phyloP scores from a whole-genome alignment of 1,284 basidiomycete genomes.

The Cutaneotrichosporon sp. region DNA sequence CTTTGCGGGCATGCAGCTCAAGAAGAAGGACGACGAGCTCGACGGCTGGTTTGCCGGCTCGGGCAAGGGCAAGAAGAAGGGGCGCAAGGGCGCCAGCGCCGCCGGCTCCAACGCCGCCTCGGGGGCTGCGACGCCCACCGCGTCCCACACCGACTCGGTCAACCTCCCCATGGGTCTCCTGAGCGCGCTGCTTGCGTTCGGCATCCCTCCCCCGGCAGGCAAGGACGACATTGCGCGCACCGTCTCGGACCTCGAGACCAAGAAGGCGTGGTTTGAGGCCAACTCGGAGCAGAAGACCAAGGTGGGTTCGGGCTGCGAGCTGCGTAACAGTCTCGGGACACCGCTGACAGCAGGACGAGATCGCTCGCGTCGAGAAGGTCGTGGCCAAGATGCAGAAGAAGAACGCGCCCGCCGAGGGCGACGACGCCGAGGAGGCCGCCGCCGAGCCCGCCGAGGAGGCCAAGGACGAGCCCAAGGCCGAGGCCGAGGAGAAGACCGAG shows the following conservation, averaged over 20 bases:
- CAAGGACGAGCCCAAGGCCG: not conserved
- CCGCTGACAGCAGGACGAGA: constrained; percentile 58
- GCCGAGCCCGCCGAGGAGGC: not conserved
- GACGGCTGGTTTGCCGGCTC: constrained; percentile 77
- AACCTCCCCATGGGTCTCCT: constrained; percentile 85
- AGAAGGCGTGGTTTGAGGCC: constrained; percentile 89
- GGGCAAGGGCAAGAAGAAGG: constrained; percentile 66
- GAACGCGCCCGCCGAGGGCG: constrained; percentile 21
- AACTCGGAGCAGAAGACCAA: constrained; percentile 59
- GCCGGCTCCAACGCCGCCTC: constrained; percentile 21
- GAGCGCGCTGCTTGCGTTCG: constrained; percentile 80
- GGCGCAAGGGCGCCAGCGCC: constrained; percentile 58
- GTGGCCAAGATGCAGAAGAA: constrained; percentile 58
- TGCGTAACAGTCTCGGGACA: too few species aligned
- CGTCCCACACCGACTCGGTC: constrained; percentile 58
- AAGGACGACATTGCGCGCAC: constrained; percentile 77
- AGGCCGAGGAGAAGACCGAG: not conserved
- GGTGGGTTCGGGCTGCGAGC: constrained; percentile 13
- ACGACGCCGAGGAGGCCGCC: constrained; percentile 5
- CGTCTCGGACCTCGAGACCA: constrained; percentile 86
- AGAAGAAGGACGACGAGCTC: constrained; percentile 90
- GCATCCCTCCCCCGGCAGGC: constrained; percentile 85
- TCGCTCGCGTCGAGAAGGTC: constrained; percentile 65
- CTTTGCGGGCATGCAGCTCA: constrained; percentile 70
- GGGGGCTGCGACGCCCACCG: constrained; percentile 30